Percentiles rank a stretch among this genome's conserved stretches.
These are phyloP conservation scores for Ceratocystis papillata DNA, from an alignment of 2,329 filamentous ascomycete genomes.

Conservation along the genomic window DNA sequence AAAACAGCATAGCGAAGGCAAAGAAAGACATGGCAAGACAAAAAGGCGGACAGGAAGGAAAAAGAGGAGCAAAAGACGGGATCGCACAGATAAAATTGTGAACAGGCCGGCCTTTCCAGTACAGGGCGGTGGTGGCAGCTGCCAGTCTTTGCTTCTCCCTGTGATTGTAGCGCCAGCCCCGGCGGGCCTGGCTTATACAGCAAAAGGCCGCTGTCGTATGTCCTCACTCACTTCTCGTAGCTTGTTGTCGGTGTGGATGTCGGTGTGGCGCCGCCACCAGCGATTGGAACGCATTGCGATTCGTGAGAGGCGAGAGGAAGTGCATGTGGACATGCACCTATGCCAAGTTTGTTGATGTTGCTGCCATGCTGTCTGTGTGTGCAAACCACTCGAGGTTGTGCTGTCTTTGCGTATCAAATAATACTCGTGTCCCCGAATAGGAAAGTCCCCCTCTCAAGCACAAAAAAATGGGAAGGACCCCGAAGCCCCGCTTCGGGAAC, in stretches of 20 bases:
- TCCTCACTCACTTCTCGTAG: too few species aligned
- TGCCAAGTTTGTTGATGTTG: background rate
- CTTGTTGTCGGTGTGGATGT: too few species aligned
- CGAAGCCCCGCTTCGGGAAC: too few species aligned
- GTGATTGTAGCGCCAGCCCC: background rate
- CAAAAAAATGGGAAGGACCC: background rate
- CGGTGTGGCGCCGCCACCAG: too few species aligned
- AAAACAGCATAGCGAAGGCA: background rate
- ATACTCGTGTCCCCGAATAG: background rate
- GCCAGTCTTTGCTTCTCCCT: constrained; percentile 2
- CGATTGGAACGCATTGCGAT: too few species aligned
- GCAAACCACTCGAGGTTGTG: background rate
- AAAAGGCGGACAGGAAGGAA: background rate
- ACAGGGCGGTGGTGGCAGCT: constrained; percentile 7
- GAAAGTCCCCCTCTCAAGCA: background rate
- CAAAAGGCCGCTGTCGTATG: background rate
- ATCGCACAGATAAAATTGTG: background rate
- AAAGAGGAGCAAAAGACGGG: too few species aligned
- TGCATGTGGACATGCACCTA: too few species aligned
- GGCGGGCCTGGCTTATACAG: constrained; percentile 1
- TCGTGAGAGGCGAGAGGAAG: too few species aligned
- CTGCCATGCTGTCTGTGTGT: background rate
- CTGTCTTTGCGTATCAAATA: background rate
- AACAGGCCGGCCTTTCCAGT: background rate
- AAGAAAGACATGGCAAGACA: background rate